Conservation (phyloP, 2,329 filamentous ascomycete species). For the Pseudogymnoascus pannorum region DNA sequence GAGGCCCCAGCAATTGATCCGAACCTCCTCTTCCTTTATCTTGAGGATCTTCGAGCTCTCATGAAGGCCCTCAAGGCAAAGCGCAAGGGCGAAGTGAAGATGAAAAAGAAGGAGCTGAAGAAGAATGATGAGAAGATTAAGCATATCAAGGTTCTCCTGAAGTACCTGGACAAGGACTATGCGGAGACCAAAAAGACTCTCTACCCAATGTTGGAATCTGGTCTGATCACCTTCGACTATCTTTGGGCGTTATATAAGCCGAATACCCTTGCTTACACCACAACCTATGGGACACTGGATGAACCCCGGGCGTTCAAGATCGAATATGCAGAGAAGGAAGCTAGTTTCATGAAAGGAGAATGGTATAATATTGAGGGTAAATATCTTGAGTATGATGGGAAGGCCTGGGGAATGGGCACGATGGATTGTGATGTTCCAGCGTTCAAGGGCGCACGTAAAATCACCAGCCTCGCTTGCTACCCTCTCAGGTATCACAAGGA, state of each 20-base stretch:
- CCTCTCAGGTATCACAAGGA: conserved; percentile 76
- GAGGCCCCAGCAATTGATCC: conserved; percentile 68
- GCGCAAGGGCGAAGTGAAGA: conserved; percentile 40
- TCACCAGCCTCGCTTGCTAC: conserved; percentile 69
- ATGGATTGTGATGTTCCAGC: conserved; percentile 61
- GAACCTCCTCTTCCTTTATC: conserved; percentile 64
- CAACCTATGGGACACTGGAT: conserved; percentile 68
- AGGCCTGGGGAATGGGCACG: conserved; percentile 69
- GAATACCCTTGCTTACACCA: conserved; percentile 69
- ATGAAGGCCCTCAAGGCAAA: conserved; percentile 54
- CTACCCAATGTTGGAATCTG: conserved; percentile 71
- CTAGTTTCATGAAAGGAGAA: conserved; percentile 60
- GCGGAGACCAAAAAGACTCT: conserved; percentile 70
- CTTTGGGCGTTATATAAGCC: conserved; percentile 88
- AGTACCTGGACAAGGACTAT: conserved; percentile 77
- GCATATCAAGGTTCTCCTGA: conserved; percentile 65
- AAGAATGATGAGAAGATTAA: conserved; percentile 50
- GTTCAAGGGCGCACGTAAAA: conserved; percentile 77
- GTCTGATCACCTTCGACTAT: conserved; percentile 81
- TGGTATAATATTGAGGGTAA: conserved; percentile 70
- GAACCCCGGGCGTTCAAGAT: conserved; percentile 79
- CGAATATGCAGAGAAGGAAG: conserved; percentile 65
- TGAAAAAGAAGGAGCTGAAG: conserved; percentile 54
- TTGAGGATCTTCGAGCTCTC: conserved; percentile 64
- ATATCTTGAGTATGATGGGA: conserved; percentile 86